phyloP scores from a whole-genome alignment of 1,284 basidiomycete species.

The Blastosporella zonata region DNA sequence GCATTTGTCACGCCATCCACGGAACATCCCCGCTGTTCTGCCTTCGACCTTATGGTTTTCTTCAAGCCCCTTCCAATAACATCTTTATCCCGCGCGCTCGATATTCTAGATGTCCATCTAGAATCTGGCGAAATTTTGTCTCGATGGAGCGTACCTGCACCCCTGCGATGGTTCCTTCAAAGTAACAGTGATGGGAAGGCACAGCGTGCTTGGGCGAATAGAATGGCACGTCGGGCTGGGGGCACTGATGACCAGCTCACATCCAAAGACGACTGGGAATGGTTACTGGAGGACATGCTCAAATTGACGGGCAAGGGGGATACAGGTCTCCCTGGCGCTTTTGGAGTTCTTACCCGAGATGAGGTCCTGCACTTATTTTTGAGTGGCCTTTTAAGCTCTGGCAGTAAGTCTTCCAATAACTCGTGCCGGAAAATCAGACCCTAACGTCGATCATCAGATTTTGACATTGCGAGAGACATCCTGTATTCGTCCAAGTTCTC shows the following conservation, averaged over 20 bases:
- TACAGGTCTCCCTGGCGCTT: constrained; percentile 64
- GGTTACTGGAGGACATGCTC: constrained; percentile 85
- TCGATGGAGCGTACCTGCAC: constrained; percentile 80
- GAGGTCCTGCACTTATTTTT: constrained; percentile 82
- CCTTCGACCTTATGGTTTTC: constrained; percentile 79
- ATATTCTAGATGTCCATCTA: constrained; percentile 91
- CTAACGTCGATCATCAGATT: constrained; percentile 49
- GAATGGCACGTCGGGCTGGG: constrained; percentile 76
- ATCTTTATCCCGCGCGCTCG: constrained; percentile 78
- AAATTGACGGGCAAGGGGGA: constrained; percentile 73
- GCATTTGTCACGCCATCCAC: constrained; percentile 77
- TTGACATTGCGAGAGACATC: constrained; percentile 71
- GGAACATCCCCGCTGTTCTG: constrained; percentile 48
- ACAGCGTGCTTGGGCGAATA: constrained; percentile 83
- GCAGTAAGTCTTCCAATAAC: constrained; percentile 62
- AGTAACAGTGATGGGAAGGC: constrained; percentile 63
- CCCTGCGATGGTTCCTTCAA: constrained; percentile 82
- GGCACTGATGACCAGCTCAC: constrained; percentile 52
- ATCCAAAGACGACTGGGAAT: constrained; percentile 77
- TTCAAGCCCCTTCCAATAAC: constrained; percentile 73
- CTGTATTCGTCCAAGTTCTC: constrained; percentile 54
- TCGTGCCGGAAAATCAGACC: constrained; percentile 8
- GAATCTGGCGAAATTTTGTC: constrained; percentile 88
- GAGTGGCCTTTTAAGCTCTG: constrained; percentile 77
- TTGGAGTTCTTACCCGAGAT: constrained; percentile 68